Conservation (phyloP, 2,329 filamentous ascomycete species). For the Boeremia exigua region DNA sequence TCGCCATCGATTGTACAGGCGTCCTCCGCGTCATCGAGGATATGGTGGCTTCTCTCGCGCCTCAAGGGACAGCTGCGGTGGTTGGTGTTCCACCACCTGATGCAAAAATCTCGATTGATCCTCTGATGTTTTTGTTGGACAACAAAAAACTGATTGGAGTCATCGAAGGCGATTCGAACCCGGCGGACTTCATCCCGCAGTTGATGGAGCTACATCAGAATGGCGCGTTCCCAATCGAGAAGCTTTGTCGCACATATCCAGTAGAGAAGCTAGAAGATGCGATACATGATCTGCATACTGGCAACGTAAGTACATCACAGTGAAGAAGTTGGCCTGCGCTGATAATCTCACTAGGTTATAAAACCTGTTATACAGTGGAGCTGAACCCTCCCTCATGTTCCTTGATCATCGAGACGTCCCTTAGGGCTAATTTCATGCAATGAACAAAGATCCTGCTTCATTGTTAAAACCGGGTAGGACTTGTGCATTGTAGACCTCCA, state of each 20-base stretch:
- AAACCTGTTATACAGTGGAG: not conserved
- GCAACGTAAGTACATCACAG: not conserved
- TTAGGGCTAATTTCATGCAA: not conserved
- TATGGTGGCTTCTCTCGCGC: conserved; percentile 9
- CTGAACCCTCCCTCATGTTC: not conserved
- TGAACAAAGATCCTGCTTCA: not conserved
- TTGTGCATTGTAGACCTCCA: too few species aligned
- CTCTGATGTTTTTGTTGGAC: conserved; percentile 3
- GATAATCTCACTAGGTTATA: not conserved
- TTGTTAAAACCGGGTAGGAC: too few species aligned
- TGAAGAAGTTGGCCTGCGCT: not conserved
- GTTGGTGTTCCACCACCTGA: conserved; percentile 4
- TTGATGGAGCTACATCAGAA: not conserved
- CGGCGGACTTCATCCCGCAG: not conserved
- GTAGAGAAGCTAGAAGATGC: conserved; percentile 5
- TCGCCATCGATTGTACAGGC: conserved; percentile 41
- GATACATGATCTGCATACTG: conserved; percentile 1
- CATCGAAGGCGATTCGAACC: conserved; percentile 2
- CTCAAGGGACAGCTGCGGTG: conserved; percentile 1
- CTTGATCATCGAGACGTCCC: too few species aligned
- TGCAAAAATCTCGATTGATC: conserved; percentile 6
- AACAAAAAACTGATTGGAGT: conserved; percentile 7
- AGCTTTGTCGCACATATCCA: conserved; percentile 1
- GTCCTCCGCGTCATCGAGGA: conserved; percentile 11
- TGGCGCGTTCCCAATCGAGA: conserved; percentile 1